Evolutionary conservation across 495 filamentous ascomycete genomes (phyloP).

Genomic region (Xylaria acuta): DNA sequence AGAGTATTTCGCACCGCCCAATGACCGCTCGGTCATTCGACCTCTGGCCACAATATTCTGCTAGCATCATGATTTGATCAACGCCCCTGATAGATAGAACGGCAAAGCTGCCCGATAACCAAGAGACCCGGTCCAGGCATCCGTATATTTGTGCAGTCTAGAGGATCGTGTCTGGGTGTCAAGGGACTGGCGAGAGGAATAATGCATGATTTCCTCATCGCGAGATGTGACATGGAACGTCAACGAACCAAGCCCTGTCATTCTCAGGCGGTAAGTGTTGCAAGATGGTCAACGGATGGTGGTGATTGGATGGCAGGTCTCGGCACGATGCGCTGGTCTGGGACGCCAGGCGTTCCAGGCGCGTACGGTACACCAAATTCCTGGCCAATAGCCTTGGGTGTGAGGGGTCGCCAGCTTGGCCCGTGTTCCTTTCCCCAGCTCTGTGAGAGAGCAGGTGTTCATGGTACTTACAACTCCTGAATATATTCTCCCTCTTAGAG

Average conservation of each 20-base stretch:
- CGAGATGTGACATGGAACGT: slow-evolving; percentile 45
- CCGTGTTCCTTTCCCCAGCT: background rate
- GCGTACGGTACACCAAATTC: slow-evolving; percentile 45
- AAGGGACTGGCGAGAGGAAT: slow-evolving; percentile 35
- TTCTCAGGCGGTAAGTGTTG: slow-evolving; percentile 53
- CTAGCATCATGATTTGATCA: slow-evolving; percentile 9
- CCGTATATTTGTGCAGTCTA: slow-evolving; percentile 2
- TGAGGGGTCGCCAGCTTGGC: background rate
- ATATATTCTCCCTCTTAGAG: background rate
- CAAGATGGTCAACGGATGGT: slow-evolving; percentile 37
- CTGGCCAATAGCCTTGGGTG: slow-evolving; percentile 8
- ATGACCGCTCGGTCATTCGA: slow-evolving; percentile 7
- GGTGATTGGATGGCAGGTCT: slow-evolving; percentile 47
- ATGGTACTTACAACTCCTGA: background rate
- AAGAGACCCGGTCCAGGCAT: slow-evolving; percentile 3
- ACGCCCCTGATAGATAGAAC: slow-evolving; percentile 13
- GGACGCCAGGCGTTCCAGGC: slow-evolving; percentile 52
- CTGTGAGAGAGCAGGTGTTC: background rate
- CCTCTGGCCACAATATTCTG: slow-evolving; percentile 24
- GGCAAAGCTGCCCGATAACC: slow-evolving; percentile 14
- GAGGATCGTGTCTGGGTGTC: slow-evolving; percentile 1
- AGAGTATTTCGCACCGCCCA: slow-evolving; percentile 6
- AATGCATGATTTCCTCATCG: slow-evolving; percentile 29
- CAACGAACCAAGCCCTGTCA: slow-evolving; percentile 45
- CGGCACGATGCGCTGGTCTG: slow-evolving; percentile 41